Conservation (phyloP, 2,329 filamentous ascomycete genomes). For the Stemphylium vesicarium region DNA sequence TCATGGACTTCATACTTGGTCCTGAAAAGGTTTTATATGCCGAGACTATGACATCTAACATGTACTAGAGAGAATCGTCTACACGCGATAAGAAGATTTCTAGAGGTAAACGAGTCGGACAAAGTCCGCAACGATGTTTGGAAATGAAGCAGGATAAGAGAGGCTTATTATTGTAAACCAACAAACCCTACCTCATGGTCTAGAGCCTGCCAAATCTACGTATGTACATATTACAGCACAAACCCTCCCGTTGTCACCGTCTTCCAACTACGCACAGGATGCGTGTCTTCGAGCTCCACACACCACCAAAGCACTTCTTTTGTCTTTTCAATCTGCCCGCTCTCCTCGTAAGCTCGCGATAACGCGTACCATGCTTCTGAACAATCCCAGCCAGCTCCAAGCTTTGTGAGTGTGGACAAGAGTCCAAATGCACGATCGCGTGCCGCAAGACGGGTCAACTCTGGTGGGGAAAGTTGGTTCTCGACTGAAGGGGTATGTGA, state of each 20-base stretch:
- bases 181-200: not conserved
- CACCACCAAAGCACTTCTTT: conserved; percentile 98
- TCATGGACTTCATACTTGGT: no score
- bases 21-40: no score
- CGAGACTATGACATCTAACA: no score
- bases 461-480: conserved; percentile 63
- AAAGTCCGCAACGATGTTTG: no score
- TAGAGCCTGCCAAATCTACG: not conserved
- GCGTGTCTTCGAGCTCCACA: conserved; percentile 88
- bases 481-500: conserved; percentile 52
- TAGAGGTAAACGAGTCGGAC: no score
- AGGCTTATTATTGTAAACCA: no score
- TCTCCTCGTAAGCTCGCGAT: conserved; percentile 85
- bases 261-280: conserved; percentile 79
- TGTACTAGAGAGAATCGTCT: no score
- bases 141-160: no score
- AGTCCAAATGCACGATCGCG: conserved; percentile 88
- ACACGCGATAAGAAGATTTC: no score
- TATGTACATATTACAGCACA: conserved; percentile 29
- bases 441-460: conserved; percentile 83
- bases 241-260: conserved; percentile 59
- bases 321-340: conserved; percentile 83
- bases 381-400: conserved; percentile 87
- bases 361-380: conserved; percentile 93
- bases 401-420: conserved; percentile 80